These are phyloP conservation scores for Cryptosporidium meleagridis DNA, from an alignment of 169 alveolate genomes.

Conservation along the genomic window DNA sequence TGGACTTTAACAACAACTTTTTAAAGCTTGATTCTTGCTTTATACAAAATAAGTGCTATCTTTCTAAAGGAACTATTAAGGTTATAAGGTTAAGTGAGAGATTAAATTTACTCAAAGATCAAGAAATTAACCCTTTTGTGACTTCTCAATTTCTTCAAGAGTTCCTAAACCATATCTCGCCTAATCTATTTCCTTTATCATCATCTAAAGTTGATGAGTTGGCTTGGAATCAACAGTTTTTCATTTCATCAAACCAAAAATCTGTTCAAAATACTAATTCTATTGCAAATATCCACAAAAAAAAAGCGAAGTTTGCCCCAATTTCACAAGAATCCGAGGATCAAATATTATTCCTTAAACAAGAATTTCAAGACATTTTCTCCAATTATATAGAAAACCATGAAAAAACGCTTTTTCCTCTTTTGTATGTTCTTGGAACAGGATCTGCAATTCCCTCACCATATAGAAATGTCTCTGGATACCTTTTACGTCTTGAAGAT, in stretches of 20 bases:
- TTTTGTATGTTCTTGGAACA: constrained; percentile 90
- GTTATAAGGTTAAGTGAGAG: neutral
- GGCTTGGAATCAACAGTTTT: constrained; percentile 19
- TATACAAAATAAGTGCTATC: neutral
- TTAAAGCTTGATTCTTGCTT: constrained; percentile 2
- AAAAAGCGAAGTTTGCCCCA: neutral
- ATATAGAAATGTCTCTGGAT: constrained; percentile 90
- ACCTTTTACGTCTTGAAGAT: constrained; percentile 77
- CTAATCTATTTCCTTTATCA: constrained; percentile 2
- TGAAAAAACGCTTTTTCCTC: constrained; percentile 73
- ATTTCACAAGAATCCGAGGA: constrained; percentile 5
- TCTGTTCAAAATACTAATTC: neutral
- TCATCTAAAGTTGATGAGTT: neutral
- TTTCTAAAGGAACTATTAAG: constrained; percentile 10
- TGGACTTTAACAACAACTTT: neutral
- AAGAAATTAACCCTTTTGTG: constrained; percentile 33
- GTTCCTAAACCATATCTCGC: constrained; percentile 11
- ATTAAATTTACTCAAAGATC: neutral
- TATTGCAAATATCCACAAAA: neutral
- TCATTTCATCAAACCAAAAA: constrained; percentile 1
- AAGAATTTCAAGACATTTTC: constrained; percentile 71
- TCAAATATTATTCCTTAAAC: constrained; percentile 32
- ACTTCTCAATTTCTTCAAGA: constrained; percentile 38
- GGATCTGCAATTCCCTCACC: constrained; percentile 92
- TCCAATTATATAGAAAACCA: constrained; percentile 64